phyloP scores from a whole-genome alignment of 768 basidiomycete species.

The Boletellus sp. region DNA sequence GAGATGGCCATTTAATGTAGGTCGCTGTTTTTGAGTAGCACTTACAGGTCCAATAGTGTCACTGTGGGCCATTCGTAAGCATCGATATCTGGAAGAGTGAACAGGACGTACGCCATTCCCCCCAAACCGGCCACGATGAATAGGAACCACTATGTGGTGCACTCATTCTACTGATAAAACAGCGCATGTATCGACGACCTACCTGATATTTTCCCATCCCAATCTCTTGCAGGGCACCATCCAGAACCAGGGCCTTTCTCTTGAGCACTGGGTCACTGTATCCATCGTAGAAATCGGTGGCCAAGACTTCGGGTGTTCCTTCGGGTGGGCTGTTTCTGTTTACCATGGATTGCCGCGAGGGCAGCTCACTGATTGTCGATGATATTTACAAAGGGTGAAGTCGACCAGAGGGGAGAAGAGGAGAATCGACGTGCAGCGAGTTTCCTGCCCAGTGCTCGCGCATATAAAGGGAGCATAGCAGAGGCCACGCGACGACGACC shows the following conservation, averaged over 20 bases:
- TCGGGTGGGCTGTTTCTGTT: not conserved
- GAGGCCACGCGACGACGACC: too few relatives aligned
- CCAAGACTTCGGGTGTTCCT: not conserved
- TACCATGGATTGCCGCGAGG: not conserved
- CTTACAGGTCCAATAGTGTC: conserved; percentile 40
- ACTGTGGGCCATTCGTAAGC: conserved; percentile 5
- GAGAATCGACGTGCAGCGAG: too few relatives aligned
- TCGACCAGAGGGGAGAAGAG: too few relatives aligned
- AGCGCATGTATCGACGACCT: not conserved
- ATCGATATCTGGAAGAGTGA: not conserved
- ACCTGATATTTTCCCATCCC: conserved; percentile 54
- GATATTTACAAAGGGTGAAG: too few relatives aligned
- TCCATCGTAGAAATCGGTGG: conserved; percentile 30
- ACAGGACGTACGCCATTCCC: conserved; percentile 36
- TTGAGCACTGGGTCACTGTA: conserved; percentile 46
- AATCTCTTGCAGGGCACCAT: conserved; percentile 45
- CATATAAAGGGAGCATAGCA: too few relatives aligned
- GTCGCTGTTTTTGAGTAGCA: not conserved
- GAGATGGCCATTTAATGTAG: not conserved
- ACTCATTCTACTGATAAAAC: not conserved
- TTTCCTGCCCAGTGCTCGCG: too few relatives aligned
- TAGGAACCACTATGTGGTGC: conserved; percentile 30
- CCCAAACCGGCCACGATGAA: conserved; percentile 40
- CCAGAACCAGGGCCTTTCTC: conserved; percentile 46
- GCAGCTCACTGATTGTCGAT: too few relatives aligned